A percentile compares a stretch with the other conserved stretches of the same genome.
These are phyloP conservation scores for Colletotrichum trifolii DNA, from an alignment of 2,329 filamentous ascomycete species.

Conservation along the genomic window DNA sequence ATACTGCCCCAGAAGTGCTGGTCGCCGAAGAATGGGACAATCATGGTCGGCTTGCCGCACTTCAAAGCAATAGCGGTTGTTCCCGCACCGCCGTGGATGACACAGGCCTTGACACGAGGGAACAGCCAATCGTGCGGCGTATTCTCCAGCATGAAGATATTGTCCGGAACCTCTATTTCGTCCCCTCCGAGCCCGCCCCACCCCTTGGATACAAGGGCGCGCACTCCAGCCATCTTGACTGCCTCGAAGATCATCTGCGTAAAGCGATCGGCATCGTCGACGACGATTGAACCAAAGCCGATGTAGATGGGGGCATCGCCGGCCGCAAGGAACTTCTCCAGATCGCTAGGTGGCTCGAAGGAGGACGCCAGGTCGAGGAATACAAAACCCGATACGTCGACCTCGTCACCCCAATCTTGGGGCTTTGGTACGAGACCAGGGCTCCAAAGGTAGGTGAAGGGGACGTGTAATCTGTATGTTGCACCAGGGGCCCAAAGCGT, in stretches of 20 bases:
- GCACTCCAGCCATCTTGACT: slow-evolving; percentile 71
- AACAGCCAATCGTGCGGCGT: slow-evolving; percentile 84
- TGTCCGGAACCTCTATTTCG: slow-evolving; percentile 62
- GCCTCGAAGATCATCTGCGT: slow-evolving; percentile 79
- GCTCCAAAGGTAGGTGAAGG: slow-evolving; percentile 80
- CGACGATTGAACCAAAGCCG: slow-evolving; percentile 80
- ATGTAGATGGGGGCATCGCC: slow-evolving; percentile 76
- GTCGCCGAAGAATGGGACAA: slow-evolving; percentile 84
- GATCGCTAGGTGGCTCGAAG: slow-evolving; percentile 66
- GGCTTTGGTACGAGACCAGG: slow-evolving; percentile 75
- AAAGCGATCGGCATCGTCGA: slow-evolving; percentile 76
- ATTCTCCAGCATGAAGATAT: slow-evolving; percentile 78
- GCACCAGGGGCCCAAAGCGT: slow-evolving; percentile 82
- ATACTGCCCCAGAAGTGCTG: slow-evolving; percentile 83
- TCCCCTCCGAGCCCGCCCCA: slow-evolving; percentile 78
- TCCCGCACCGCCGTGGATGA: slow-evolving; percentile 83
- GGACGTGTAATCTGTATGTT: slow-evolving; percentile 78
- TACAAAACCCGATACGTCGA: slow-evolving; percentile 82
- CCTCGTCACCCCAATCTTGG: slow-evolving; percentile 73
- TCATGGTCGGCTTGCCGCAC: slow-evolving; percentile 77
- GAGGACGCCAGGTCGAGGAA: slow-evolving; percentile 76
- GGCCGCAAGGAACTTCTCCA: slow-evolving; percentile 65
- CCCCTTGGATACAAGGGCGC: slow-evolving; percentile 79
- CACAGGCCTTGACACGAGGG: slow-evolving; percentile 71
- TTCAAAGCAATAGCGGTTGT: slow-evolving; percentile 81